phyloP scores from a whole-genome alignment of 768 basidiomycete species.

The Saitozyma podzolica region DNA sequence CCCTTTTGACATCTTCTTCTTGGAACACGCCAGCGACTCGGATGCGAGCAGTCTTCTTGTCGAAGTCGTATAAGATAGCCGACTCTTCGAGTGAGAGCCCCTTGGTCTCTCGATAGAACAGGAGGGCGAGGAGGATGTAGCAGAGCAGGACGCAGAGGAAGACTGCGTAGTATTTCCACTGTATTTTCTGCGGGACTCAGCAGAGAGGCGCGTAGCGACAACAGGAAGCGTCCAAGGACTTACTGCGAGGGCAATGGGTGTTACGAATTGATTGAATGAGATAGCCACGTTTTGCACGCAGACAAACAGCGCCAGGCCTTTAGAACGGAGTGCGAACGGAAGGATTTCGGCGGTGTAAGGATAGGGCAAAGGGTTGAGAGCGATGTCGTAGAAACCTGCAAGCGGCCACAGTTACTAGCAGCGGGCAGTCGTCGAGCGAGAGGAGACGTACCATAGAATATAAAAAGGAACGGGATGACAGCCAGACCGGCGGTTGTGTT shows the following conservation, averaged over 20 bases:
- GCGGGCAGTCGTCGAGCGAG: constrained; percentile 1
- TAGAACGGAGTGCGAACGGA: constrained; percentile 76
- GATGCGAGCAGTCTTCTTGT: no score
- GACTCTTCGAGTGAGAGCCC: not conserved
- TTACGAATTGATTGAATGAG: constrained; percentile 24
- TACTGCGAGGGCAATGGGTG: constrained; percentile 4
- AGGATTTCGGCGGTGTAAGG: constrained; percentile 26
- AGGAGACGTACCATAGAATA: constrained; percentile 7
- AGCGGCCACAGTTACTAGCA: not conserved
- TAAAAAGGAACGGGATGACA: constrained; percentile 14
- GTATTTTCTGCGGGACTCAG: not conserved
- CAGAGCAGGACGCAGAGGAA: constrained; percentile 19
- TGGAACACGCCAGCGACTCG: no score
- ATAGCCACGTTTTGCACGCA: constrained; percentile 21
- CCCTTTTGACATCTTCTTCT: no score
- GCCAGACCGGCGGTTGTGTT: constrained; percentile 17
- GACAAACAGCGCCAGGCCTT: constrained; percentile 68
- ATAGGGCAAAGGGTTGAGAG: constrained; percentile 19
- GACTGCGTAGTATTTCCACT: constrained; percentile 11
- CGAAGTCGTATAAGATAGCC: no score
- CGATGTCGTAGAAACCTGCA: constrained; percentile 15
- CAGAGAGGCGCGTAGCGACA: not conserved
- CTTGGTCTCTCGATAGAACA: constrained; percentile 29
- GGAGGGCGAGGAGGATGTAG: constrained; percentile 17
- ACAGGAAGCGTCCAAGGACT: not conserved